These are phyloP conservation scores for Ochetophila trinervis DNA, from an alignment of 306 rosid species.

Conservation along the genomic window DNA sequence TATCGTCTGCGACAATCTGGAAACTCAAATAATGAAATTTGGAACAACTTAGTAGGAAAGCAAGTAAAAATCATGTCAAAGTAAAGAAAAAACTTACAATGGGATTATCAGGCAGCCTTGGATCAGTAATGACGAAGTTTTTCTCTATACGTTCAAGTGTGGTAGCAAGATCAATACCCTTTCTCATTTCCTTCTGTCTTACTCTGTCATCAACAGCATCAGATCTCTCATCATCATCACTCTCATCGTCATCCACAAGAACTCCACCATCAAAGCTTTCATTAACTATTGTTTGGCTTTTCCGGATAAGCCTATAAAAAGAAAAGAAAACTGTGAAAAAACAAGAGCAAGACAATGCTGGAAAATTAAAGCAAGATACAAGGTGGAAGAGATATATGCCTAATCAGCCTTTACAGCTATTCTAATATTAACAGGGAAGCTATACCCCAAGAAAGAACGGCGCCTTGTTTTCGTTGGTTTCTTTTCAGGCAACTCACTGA, in stretches of 20 bases:
- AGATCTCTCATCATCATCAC: slow-evolving; percentile 51
- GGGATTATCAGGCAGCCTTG: slow-evolving; percentile 97
- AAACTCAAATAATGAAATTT: slow-evolving; percentile 1
- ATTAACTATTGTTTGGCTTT: slow-evolving; percentile 38
- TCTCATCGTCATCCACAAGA: slow-evolving; percentile 36
- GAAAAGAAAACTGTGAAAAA: background rate
- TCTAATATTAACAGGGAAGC: background rate
- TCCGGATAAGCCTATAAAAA: slow-evolving; percentile 52
- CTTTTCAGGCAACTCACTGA: slow-evolving; percentile 71
- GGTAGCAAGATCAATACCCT: slow-evolving; percentile 96
- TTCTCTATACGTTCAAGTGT: slow-evolving; percentile 98
- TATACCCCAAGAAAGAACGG: slow-evolving; percentile 85
- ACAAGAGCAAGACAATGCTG: background rate
- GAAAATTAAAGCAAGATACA: background rate
- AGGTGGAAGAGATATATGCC: background rate
- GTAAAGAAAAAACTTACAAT: slow-evolving; percentile 52
- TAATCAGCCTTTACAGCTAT: background rate
- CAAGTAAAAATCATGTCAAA: slow-evolving; percentile 1
- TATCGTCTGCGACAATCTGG: slow-evolving; percentile 1
- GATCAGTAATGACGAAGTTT: slow-evolving; percentile 98
- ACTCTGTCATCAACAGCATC: slow-evolving; percentile 53
- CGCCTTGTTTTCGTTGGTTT: slow-evolving; percentile 55
- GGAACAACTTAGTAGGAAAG: slow-evolving; percentile 1
- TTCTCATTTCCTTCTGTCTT: slow-evolving; percentile 76
- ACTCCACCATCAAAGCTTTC: slow-evolving; percentile 41